Evolutionary conservation across 345 rosid genomes (phyloP).

Genomic region (Passiflora organensis): DNA sequence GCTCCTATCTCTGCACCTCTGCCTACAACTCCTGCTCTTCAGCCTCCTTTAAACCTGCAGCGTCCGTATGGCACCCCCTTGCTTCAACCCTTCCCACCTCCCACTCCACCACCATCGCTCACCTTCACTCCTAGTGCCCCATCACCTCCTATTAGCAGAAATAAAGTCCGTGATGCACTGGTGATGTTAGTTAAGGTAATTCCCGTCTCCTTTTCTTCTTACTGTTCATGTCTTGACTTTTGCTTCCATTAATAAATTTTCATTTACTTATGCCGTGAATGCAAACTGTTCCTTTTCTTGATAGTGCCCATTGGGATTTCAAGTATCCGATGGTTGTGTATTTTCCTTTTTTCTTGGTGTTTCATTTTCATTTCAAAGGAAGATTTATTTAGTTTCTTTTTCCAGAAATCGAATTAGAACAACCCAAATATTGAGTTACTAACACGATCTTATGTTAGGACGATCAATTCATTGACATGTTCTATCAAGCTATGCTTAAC

Average conservation of each 20-base stretch:
- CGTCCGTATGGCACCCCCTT: slow-evolving; percentile 58
- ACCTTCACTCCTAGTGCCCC: slow-evolving; percentile 35
- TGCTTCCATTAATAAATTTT: no score
- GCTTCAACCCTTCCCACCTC: slow-evolving; percentile 75
- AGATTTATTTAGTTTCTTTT: no score
- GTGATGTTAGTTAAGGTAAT: slow-evolving; percentile 56
- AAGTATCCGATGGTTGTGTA: no score
- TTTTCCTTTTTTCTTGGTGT: no score
- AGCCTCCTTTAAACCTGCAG: slow-evolving; percentile 45
- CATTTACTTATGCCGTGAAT: no score
- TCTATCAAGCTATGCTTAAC: slow-evolving; percentile 49
- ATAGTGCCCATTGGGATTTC: no score
- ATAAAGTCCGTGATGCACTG: slow-evolving; percentile 58
- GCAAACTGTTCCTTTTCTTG: no score
- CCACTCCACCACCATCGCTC: slow-evolving; percentile 56
- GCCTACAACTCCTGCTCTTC: slow-evolving; percentile 35
- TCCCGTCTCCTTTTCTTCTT: neutral
- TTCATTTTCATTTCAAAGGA: no score
- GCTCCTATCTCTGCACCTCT: slow-evolving; percentile 40
- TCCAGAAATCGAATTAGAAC: no score
- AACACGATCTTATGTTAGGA: no score
- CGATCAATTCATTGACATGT: slow-evolving; percentile 59
- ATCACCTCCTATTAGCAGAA: slow-evolving; percentile 39
- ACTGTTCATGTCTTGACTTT: no score
- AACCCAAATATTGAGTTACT: no score